These are phyloP conservation scores for Candida tunisiensis DNA, from an alignment of 1,139 yeast species.

Conservation along the genomic window DNA sequence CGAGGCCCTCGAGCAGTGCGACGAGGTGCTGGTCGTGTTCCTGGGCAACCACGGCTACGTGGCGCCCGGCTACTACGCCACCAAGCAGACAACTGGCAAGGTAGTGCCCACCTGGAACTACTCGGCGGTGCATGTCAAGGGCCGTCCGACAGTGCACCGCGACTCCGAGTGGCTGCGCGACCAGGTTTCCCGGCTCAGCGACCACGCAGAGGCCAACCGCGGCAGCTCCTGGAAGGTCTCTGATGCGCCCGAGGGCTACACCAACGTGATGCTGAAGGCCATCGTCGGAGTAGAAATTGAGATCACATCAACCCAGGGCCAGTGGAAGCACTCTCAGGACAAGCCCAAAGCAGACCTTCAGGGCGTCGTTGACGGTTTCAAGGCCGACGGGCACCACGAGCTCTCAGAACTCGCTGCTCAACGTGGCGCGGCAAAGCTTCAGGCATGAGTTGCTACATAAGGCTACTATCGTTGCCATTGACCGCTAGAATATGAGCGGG, in stretches of 20 bases:
- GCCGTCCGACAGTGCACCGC: slow-evolving; percentile 5
- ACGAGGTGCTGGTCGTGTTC: slow-evolving; percentile 32
- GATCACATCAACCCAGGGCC: slow-evolving; percentile 27
- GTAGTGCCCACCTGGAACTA: slow-evolving; percentile 65
- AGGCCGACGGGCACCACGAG: neutral
- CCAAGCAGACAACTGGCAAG: slow-evolving; percentile 37
- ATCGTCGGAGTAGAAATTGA: slow-evolving; percentile 1
- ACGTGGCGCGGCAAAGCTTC: neutral
- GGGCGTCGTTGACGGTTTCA: slow-evolving; percentile 23
- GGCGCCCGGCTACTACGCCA: slow-evolving; percentile 44
- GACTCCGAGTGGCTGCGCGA: slow-evolving; percentile 5
- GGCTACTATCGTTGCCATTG: too few relatives aligned
- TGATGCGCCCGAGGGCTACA: slow-evolving; percentile 4
- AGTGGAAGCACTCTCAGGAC: slow-evolving; percentile 47
- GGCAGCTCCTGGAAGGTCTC: slow-evolving; percentile 3
- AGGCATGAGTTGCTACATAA: too few relatives aligned
- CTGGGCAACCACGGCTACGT: slow-evolving; percentile 38
- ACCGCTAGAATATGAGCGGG: too few relatives aligned
- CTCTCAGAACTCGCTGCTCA: too few relatives aligned
- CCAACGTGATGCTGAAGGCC: slow-evolving; percentile 1
- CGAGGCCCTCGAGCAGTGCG: slow-evolving; percentile 22
- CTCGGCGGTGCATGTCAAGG: slow-evolving; percentile 35
- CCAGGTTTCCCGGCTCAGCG: slow-evolving; percentile 4
- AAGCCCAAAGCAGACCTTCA: slow-evolving; percentile 27
- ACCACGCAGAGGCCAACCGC: slow-evolving; percentile 2